Percentiles rank a stretch among this genome's conserved stretches.
These are phyloP conservation scores for Agaricales sp. DNA, from an alignment of 1,284 basidiomycete genomes.

Conservation along the genomic window DNA sequence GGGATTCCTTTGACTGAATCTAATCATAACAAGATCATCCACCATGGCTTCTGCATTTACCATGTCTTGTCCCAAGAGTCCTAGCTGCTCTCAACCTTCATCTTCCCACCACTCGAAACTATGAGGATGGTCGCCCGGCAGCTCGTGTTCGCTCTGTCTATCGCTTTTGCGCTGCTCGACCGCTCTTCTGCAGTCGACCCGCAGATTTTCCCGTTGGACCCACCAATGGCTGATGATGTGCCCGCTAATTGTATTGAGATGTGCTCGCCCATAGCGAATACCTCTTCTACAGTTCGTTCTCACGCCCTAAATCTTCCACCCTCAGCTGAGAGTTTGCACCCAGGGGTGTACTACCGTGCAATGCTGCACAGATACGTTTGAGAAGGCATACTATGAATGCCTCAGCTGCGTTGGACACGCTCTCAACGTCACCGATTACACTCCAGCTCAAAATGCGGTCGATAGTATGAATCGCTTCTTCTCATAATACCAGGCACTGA, in stretches of 20 bases:
- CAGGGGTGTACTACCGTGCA: conserved; percentile 16
- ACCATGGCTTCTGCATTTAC: neutral
- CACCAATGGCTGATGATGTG: neutral
- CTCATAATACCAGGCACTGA: neutral
- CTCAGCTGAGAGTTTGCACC: too few relatives aligned
- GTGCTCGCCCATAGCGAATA: neutral
- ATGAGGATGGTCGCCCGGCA: neutral
- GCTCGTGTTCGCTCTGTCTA: neutral
- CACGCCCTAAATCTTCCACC: too few relatives aligned
- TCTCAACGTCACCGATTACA: conserved; percentile 17
- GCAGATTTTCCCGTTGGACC: neutral
- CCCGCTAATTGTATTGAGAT: neutral
- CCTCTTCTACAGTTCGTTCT: neutral
- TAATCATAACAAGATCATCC: neutral
- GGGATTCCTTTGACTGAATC: neutral
- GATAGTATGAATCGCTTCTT: conserved; percentile 18
- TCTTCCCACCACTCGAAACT: neutral
- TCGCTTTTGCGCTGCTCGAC: neutral
- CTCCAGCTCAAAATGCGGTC: conserved; percentile 17
- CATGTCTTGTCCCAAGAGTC: neutral
- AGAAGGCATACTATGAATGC: conserved; percentile 24
- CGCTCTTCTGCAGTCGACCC: neutral
- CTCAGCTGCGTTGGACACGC: conserved; percentile 23
- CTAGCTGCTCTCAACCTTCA: neutral
- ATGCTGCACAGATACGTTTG: conserved; percentile 25